Conservation (phyloP, 2,329 filamentous ascomycete genomes). For the Biscogniauxia mediterranea region DNA sequence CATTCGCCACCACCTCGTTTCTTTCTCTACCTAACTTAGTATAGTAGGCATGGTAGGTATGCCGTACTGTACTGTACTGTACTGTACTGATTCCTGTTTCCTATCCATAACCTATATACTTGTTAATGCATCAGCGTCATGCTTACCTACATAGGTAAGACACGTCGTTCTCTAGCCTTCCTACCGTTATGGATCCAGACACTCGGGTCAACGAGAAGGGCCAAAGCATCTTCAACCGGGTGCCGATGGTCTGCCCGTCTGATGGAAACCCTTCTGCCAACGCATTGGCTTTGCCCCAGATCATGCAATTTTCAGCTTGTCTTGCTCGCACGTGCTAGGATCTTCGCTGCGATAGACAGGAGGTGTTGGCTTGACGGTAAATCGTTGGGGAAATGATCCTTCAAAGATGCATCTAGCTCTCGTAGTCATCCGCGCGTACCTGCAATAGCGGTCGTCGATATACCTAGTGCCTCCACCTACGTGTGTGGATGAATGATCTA, state of each 20-base stretch:
- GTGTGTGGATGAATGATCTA: background rate
- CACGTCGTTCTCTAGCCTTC: background rate
- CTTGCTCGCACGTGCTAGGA: conserved; percentile 16
- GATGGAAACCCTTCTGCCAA: conserved; percentile 16
- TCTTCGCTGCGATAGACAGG: conserved; percentile 11
- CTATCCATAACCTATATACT: background rate
- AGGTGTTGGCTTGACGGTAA: conserved; percentile 6
- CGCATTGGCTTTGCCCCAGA: conserved; percentile 20
- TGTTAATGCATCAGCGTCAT: background rate
- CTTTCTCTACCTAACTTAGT: too few species aligned
- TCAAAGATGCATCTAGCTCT: background rate
- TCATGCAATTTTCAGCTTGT: conserved; percentile 34
- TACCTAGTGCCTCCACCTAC: background rate
- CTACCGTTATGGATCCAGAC: conserved; percentile 12
- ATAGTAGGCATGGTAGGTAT: too few species aligned
- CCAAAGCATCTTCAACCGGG: conserved; percentile 11
- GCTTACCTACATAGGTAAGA: background rate
- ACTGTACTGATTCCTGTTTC: background rate
- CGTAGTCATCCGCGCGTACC: background rate
- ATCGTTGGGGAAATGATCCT: conserved; percentile 6
- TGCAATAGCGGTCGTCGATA: background rate
- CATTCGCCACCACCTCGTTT: conserved; percentile 5
- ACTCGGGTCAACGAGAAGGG: conserved; percentile 12
- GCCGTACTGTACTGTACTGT: too few species aligned
- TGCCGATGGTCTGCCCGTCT: background rate